Conservation (phyloP, 495 filamentous ascomycete genomes). For the Usnea hakonensis region DNA sequence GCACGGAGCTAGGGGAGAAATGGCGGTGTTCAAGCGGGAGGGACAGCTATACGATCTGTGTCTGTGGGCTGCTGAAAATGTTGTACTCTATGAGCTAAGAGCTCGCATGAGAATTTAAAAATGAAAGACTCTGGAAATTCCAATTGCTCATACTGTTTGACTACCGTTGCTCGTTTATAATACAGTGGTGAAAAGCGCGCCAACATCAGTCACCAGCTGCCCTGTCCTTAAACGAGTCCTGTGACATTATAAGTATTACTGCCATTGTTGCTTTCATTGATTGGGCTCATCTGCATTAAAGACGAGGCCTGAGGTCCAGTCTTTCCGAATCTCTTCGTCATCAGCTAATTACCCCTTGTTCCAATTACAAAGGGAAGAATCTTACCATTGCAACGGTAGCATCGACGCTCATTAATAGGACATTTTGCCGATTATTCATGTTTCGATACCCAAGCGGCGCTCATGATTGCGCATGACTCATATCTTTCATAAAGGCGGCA, state of each 20-base stretch:
- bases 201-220: neutral
- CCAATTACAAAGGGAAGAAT: neutral
- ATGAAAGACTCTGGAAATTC: neutral
- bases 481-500: constrained; percentile 63
- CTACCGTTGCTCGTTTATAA: neutral
- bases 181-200: neutral
- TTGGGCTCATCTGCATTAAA: neutral
- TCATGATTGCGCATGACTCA: neutral
- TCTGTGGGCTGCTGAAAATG: neutral
- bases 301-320: neutral
- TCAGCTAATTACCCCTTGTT: neutral
- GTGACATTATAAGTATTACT: neutral
- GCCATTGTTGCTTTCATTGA: neutral
- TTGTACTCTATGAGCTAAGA: neutral
- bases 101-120: neutral
- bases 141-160: neutral
- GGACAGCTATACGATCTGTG: neutral
- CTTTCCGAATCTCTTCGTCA: neutral
- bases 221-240: neutral
- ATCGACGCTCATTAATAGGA: neutral
- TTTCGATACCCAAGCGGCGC: neutral
- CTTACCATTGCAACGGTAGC: neutral
- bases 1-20: constrained; percentile 10
- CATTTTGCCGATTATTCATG: neutral
- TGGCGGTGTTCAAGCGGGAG: neutral